Evolutionary conservation across 75 land plant genomes (phyloP), one percentile per base, ranked within the genome.

Genomic region (Selaginella tamariscina): DNA sequence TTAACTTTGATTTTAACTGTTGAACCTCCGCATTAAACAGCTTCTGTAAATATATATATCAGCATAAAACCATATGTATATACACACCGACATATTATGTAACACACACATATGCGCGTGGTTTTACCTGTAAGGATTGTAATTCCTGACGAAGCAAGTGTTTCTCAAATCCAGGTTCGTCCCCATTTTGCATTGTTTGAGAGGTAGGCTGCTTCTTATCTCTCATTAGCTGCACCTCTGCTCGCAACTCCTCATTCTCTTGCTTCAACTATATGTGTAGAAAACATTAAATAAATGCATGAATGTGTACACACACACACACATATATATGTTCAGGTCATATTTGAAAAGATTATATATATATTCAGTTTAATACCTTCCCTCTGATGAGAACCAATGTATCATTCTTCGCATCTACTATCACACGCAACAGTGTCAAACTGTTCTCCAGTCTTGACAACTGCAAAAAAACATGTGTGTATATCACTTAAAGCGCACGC

Each of bases 361-460:
- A n/a, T n/a, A n/a, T n/a, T n/a, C n/a, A n/a, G n/a, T 15, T 39
- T 5, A 33, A n/a, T 11, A 77, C 79, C 79, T 77, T 77, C 27
- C 79, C 71, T 29, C 79, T 70, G 55, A 77, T 77, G 9, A 77
- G 56, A 27, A 77, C 79, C 30, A 77, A 71, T 0, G 79, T 77
- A 55, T 77, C 79, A 69, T 77, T 77, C 56, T 77, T 77, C 24
- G 79, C 79, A 55, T 77, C 79, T 71, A 77, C 79, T 56, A 77
- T 72, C 44, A 77, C 79, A 11, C 79, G 65, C 20, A 77, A 70
- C 29, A 77, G 29, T 32, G 75, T 64, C 31, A 77, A 55, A n/a
- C 75, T 74, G 54, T 54, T 68, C 64, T 77, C 75, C 67, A 77
- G 29, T 55, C 74, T 73, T 68, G 75, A 27, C 33, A 77, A 65